Percentiles rank a stretch among this genome's conserved stretches.
These are phyloP conservation scores for Tolypocladium sp. DNA, from an alignment of 2,329 filamentous ascomycete species.

Conservation along the genomic window DNA sequence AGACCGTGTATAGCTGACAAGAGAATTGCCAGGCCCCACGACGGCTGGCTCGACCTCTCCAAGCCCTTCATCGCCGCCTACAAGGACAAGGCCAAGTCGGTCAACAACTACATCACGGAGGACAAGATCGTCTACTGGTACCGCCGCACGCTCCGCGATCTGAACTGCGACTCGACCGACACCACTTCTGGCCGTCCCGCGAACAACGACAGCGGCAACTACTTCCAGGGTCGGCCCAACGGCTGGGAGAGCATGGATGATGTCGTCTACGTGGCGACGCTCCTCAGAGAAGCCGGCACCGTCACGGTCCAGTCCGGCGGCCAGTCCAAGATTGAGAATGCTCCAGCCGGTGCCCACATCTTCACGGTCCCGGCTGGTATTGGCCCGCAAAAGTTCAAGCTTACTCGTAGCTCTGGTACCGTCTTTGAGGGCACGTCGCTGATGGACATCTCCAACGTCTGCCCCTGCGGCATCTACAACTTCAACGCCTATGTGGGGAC, in stretches of 20 bases:
- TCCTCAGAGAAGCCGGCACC: constrained; percentile 34
- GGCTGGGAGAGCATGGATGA: constrained; percentile 40
- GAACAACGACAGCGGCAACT: constrained; percentile 39
- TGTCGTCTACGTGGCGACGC: constrained; percentile 40
- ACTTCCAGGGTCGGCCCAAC: constrained; percentile 40
- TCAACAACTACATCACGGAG: constrained; percentile 30
- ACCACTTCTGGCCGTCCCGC: constrained; percentile 32
- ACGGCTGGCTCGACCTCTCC: constrained; percentile 43
- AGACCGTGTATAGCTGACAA: no score
- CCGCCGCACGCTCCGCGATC: constrained; percentile 33
- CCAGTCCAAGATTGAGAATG: constrained; percentile 25
- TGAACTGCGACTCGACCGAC: constrained; percentile 43
- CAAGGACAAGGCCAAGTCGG: constrained; percentile 31
- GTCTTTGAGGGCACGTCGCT: constrained; percentile 36
- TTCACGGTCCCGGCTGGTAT: constrained; percentile 36
- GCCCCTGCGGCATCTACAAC: constrained; percentile 45
- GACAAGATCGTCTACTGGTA: constrained; percentile 49
- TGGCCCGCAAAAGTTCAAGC: constrained; percentile 29
- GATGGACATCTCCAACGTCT: constrained; percentile 39
- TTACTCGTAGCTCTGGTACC: constrained; percentile 28
- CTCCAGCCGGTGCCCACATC: constrained; percentile 15
- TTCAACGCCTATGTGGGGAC: constrained; percentile 46
- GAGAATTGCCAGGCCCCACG: constrained; percentile 19
- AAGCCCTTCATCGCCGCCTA: constrained; percentile 44
- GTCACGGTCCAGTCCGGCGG: constrained; percentile 36